Conservation (phyloP, 2,329 filamentous ascomycete genomes). For the Blumeria hordei region DNA sequence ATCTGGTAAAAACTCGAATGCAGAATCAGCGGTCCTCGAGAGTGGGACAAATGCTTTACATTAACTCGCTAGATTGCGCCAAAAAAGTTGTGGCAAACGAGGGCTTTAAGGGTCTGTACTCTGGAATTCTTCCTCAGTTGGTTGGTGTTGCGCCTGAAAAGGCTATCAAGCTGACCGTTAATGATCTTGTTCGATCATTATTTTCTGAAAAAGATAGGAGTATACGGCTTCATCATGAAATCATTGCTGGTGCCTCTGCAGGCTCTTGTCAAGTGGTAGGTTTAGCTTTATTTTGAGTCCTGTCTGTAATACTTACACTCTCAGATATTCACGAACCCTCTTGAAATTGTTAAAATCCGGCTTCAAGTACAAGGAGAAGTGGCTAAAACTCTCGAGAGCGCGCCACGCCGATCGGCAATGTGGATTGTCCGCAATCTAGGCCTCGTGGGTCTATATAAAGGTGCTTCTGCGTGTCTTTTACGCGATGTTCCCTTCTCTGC, state of each 20-base stretch:
- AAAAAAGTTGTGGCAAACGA: slow-evolving; percentile 85
- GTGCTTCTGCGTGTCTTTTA: slow-evolving; percentile 76
- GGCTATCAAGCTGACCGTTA: slow-evolving; percentile 96
- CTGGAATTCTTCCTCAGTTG: slow-evolving; percentile 80
- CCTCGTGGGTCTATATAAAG: slow-evolving; percentile 88
- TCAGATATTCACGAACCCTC: slow-evolving; percentile 85
- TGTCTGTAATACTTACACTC: slow-evolving; percentile 2
- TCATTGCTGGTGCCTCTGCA: slow-evolving; percentile 70
- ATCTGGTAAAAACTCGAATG: slow-evolving; percentile 94
- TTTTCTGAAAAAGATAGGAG: slow-evolving; percentile 51
- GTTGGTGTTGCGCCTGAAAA: slow-evolving; percentile 98
- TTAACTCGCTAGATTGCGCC: slow-evolving; percentile 91
- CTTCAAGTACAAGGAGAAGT: slow-evolving; percentile 94
- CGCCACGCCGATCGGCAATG: slow-evolving; percentile 74
- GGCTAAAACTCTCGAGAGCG: slow-evolving; percentile 60
- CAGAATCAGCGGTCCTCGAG: slow-evolving; percentile 78
- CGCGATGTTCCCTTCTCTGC: slow-evolving; percentile 95
- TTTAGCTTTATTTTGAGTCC: slow-evolving; percentile 11
- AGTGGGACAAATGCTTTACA: slow-evolving; percentile 75
- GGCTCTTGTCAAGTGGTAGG: slow-evolving; percentile 90
- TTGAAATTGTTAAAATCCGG: slow-evolving; percentile 98
- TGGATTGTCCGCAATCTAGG: slow-evolving; percentile 96
- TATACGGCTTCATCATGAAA: slow-evolving; percentile 48
- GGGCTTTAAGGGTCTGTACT: slow-evolving; percentile 73
- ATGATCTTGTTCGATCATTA: slow-evolving; percentile 63